Percentiles rank a stretch among this genome's conserved stretches.
phyloP scores from a whole-genome alignment of 1,284 basidiomycete species.

The Heterobasidion irregulare region DNA sequence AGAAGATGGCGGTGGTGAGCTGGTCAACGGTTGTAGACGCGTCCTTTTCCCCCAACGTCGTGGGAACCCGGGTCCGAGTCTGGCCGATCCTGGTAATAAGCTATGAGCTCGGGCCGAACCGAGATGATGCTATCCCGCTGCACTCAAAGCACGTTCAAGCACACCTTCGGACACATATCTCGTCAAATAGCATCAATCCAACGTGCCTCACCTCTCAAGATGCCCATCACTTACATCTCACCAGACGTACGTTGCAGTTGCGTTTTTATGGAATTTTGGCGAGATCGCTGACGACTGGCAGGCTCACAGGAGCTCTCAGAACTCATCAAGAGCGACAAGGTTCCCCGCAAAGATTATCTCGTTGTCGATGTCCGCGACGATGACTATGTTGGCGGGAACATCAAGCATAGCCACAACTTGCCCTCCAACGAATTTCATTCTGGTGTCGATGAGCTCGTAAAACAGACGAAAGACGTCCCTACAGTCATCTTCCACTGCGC shows the following conservation, averaged over 20 bases:
- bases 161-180: not conserved
- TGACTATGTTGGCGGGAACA: conserved; percentile 70
- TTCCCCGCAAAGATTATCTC: conserved; percentile 54
- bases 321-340: conserved; percentile 54
- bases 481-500: conserved; percentile 70
- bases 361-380: conserved; percentile 76
- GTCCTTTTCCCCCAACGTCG: conserved; percentile 1
- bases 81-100: too few species aligned
- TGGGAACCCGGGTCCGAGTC: not conserved
- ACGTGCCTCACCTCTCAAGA: not conserved
- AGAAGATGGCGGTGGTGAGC: not conserved
- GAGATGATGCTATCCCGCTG: not conserved
- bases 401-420: conserved; percentile 49
- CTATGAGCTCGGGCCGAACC: not conserved
- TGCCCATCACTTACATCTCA: conserved; percentile 9
- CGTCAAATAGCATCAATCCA: not conserved
- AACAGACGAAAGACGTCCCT: conserved; percentile 51
- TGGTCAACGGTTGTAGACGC: not conserved
- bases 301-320: conserved; percentile 54
- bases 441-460: conserved; percentile 49
- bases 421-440: conserved; percentile 53
- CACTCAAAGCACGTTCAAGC: not conserved
- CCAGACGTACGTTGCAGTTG: not conserved
- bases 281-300: not conserved
- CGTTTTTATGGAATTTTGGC: not conserved